Evolutionary conservation across 176 grass and related monocot species (phyloP), one percentile per base, ranked within the genome.

Genomic region (Phyllostachys edulis): DNA sequence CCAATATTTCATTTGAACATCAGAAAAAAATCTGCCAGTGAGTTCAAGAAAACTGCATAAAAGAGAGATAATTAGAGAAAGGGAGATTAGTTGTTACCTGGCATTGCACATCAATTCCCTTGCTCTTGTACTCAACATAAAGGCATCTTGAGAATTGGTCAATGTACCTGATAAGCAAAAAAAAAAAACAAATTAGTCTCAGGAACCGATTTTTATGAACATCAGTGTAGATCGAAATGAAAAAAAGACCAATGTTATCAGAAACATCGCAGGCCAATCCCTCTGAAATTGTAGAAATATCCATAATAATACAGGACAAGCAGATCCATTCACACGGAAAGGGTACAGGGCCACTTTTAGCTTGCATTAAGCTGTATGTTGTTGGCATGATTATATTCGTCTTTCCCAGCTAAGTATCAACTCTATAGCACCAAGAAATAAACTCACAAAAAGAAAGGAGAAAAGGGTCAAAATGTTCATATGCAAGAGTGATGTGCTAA

Each of bases 91-190:
- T 71, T 39, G 6, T 71, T 88, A 97, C 92, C 94, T 94, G 90
- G 78, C 94, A 97, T 73, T 97, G 94, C 69, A 97, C 94, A 90
- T 97, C 92, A 67, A 97, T 97, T 40, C 94, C 94, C 88, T 89
- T 97, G 88, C 85, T 84, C 80, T 92, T 97, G 80, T 97, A 97
- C 80, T 94, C 94, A 54, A 94, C 92, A 84, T 90, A 89, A 9
- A 97, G 90, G 75, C 92, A 94, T 71, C 94, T 92, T 26, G 90
- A 94, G 88, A 97, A 97, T 67, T 97, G 90, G 50, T 97, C 94
- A 3, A 97, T n/a, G 3, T 97, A 97, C 84, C 90, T 97, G 81
- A 83, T 32, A 79, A 82, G 5, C 2, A n/a, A n/a, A n/a, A n/a
- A 8, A 38, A 32, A 44, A 63, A 65, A 67, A 68, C 9, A 32